A percentile compares a stretch with the other conserved stretches of the same genome.
Evolutionary conservation across 169 alveolate species (phyloP).

Genomic region (Eimeria tenella): DNA sequence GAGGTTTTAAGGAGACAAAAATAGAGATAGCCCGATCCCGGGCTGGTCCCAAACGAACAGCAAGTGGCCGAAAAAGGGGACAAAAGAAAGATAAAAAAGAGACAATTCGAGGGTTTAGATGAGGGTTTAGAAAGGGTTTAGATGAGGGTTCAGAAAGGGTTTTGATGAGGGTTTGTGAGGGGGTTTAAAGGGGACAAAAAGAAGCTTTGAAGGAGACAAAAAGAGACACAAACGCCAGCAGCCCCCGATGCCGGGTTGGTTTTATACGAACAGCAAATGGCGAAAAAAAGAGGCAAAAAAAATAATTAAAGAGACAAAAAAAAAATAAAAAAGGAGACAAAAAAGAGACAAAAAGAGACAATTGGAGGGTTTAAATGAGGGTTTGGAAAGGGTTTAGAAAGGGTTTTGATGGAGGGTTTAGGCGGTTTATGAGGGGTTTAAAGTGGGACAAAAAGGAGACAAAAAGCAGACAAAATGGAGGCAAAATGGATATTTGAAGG

Average conservation of each 20-base stretch:
- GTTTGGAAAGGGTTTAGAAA: too few relatives aligned
- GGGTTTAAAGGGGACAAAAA: too few relatives aligned
- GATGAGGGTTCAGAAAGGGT: constrained; percentile 39
- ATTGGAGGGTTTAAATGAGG: too few relatives aligned
- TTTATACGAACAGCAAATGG: neutral
- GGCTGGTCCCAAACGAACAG: neutral
- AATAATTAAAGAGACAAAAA: neutral
- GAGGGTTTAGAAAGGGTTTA: constrained; percentile 20
- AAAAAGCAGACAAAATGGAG: too few relatives aligned
- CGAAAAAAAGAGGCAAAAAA: neutral
- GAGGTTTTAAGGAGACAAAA: constrained; percentile 32
- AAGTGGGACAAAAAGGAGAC: too few relatives aligned
- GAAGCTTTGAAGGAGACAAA: too few relatives aligned
- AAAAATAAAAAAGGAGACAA: neutral
- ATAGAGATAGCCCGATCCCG: constrained; percentile 54
- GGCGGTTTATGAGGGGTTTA: too few relatives aligned
- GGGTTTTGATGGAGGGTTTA: too few relatives aligned
- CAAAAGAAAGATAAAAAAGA: constrained; percentile 22
- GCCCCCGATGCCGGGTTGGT: neutral
- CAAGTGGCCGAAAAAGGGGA: neutral
- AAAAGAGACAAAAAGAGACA: too few relatives aligned
- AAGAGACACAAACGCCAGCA: too few relatives aligned
- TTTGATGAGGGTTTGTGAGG: constrained; percentile 41
- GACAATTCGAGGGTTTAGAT: neutral
- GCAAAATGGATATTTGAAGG: too few relatives aligned